Base-by-base conservation (phyloP, 2,329 filamentous ascomycete species). In the Ophiostoma quercus region DNA sequence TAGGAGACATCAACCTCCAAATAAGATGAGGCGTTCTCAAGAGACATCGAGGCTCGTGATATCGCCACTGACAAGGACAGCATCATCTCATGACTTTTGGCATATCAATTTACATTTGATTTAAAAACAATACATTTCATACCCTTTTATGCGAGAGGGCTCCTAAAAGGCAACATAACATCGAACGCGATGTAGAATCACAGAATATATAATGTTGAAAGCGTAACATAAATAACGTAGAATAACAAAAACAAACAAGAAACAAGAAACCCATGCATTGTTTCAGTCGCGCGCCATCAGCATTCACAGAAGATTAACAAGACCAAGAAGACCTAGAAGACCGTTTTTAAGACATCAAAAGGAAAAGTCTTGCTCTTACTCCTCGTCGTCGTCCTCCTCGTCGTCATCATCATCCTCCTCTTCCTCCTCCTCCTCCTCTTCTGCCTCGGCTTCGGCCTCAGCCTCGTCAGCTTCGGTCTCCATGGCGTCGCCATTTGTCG, bases 391-490 rank as follows among this genome's bases (percentile, higher is more conserved):
- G 6, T 66, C 63, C 37, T 43, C 63, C 1, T 43, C 37, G 1
- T 66, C 65, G 5, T 41, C 63, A 14, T 29, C 29, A 12, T 54
- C 47, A 2, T 66, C 62, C n/a, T 41, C 63, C 8, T 47, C 65
- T 5, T 43, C 39, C 3, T 67, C 41, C 7, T 67, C 66, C 9
- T 67, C 66, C 16, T 67, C 66, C 16, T 67, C 66, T 7, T 67
- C 66, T 5, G 29, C 66, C 19, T 67, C 66, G 2, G 34, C 66
- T 8, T 47, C 65, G 22, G 16, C 65, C 12, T 25, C 66, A 1
- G 22, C 66, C 41, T 51, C 66, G 37, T 32, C 22, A 14, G 37
- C 39, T 14, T n/a, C 86, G 82, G 98, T 95, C 37, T 67, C 41
- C 12, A 16, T 32, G 8, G 22, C 66, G n/a, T 54, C 29, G 25